Evolutionary conservation across 495 filamentous ascomycete genomes (phyloP).

Genomic region (Annulohypoxylon stygium): DNA sequence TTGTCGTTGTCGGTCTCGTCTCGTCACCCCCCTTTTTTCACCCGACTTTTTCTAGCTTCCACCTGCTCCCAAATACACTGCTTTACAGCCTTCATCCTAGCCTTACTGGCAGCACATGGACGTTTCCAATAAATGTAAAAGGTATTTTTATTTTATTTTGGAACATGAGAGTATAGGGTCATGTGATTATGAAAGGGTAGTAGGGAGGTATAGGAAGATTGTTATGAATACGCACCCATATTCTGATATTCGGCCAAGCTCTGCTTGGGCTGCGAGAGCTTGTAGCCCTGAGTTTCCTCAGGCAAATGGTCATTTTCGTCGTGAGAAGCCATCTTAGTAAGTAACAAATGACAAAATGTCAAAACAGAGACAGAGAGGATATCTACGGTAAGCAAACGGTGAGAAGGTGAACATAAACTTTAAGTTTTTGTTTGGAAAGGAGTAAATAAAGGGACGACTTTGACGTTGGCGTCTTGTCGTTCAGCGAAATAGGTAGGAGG

Average conservation of each 20-base stretch:
- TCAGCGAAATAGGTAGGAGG: slow-evolving; percentile 41
- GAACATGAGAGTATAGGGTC: too few species aligned
- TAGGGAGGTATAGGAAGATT: slow-evolving; percentile 14
- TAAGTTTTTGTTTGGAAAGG: slow-evolving; percentile 9
- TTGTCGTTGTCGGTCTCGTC: neutral
- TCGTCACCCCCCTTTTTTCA: slow-evolving; percentile 1
- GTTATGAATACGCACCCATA: slow-evolving; percentile 75
- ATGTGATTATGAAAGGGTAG: slow-evolving; percentile 4
- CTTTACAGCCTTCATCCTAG: neutral
- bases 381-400: neutral
- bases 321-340: slow-evolving; percentile 73
- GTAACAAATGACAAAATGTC: slow-evolving; percentile 6
- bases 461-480: slow-evolving; percentile 6
- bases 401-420: slow-evolving; percentile 9
- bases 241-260: slow-evolving; percentile 91
- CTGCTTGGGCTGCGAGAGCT: slow-evolving; percentile 95
- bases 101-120: neutral
- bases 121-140: slow-evolving; percentile 6
- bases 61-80: neutral
- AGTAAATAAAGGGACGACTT: slow-evolving; percentile 17
- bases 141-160: slow-evolving; percentile 1
- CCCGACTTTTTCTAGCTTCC: neutral
- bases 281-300: slow-evolving; percentile 92
- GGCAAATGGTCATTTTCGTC: slow-evolving; percentile 88
- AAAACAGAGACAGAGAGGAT: slow-evolving; percentile 1